These are phyloP conservation scores for Wickerhamiella sorbophila DNA, from an alignment of 805 yeast species.

Conservation along the genomic window DNA sequence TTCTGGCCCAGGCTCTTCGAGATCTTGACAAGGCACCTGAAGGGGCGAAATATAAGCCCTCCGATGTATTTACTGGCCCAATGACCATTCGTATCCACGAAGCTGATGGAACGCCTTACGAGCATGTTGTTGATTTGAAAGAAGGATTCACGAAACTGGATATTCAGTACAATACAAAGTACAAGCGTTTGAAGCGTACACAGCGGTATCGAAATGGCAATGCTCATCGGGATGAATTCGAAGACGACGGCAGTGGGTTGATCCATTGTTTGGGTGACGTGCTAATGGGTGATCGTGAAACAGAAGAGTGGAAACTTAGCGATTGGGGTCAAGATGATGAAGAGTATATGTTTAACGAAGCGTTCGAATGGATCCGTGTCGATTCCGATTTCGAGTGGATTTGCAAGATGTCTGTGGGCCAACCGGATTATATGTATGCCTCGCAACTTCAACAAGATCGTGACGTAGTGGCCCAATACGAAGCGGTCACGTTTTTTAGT, in stretches of 20 bases:
- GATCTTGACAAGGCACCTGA: constrained; percentile 12
- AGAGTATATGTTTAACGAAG: constrained; percentile 57
- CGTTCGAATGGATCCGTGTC: constrained; percentile 95
- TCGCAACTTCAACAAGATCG: constrained; percentile 89
- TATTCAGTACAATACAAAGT: constrained; percentile 89
- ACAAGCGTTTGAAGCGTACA: constrained; percentile 62
- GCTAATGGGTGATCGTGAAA: constrained; percentile 43
- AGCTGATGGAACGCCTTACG: constrained; percentile 97
- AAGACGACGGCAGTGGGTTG: constrained; percentile 28
- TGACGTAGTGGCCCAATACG: constrained; percentile 90
- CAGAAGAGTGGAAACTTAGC: constrained; percentile 53
- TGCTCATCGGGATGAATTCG: constrained; percentile 14
- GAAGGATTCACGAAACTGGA: constrained; percentile 78
- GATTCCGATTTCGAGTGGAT: constrained; percentile 98
- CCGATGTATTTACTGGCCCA: constrained; percentile 48
- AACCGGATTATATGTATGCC: constrained; percentile 89
- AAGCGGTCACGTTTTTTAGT: constrained; percentile 63
- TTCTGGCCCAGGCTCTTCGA: constrained; percentile 29
- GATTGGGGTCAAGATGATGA: constrained; percentile 63
- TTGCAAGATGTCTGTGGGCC: constrained; percentile 62
- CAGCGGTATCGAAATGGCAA: constrained; percentile 29
- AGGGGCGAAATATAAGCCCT: constrained; percentile 26
- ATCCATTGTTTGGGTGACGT: constrained; percentile 66
- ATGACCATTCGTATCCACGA: constrained; percentile 95
- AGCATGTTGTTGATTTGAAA: constrained; percentile 84